Base-by-base conservation (phyloP, 352 stramenopile genomes). In the Globisporangium emineosum region DNA sequence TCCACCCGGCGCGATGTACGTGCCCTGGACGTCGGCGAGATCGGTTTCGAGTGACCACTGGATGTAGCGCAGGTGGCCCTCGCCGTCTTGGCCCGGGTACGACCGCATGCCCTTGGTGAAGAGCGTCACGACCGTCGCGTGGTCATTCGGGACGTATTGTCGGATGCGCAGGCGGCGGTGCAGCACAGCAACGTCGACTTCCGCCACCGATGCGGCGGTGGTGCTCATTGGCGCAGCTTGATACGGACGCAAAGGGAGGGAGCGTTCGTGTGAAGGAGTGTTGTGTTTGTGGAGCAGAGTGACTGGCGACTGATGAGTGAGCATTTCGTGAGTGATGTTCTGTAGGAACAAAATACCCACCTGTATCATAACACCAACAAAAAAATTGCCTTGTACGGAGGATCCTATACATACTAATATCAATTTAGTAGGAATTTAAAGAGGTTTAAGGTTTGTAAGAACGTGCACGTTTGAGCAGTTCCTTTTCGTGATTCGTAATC, bases 11-110 rank as follows among this genome's bases (percentile, higher is more conserved):
- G 52, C 37, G 21, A 77, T 54, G 60, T 82, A 85, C 19, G 67
- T 73, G 45, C 47, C 67, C 17, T 76, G 30, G 27, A 85, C 65
- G 42, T 80, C 63, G 12, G 62, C 63, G 30, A 82, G 55, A 25
- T 82, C 75, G 15, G 63, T 55, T 19, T 69, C 53, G 32, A 78
- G 56, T 15, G 64, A 70, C 32, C 56, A 43, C 37, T 71, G 35
- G 12, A 75, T 65, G 55, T 71, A 70, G 19, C 55, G 55, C 19
- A 58, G 52, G 35, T 64, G 64, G 49, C 61, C 51, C 33, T 73
- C 67, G 23, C 72, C 60, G 27, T 66, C 50, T 27, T 57, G 45
- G 12, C 40, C 49, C 5, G 30, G 35, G 29, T 57, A 64, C 30
- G 40, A 35, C 7, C 42, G 56, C 54, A 68, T 64, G 53, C 62